Percentiles rank a stretch among this genome's conserved stretches.
phyloP scores from a whole-genome alignment of 106 monocot genomes.

The Dioscorea zingiberensis region DNA sequence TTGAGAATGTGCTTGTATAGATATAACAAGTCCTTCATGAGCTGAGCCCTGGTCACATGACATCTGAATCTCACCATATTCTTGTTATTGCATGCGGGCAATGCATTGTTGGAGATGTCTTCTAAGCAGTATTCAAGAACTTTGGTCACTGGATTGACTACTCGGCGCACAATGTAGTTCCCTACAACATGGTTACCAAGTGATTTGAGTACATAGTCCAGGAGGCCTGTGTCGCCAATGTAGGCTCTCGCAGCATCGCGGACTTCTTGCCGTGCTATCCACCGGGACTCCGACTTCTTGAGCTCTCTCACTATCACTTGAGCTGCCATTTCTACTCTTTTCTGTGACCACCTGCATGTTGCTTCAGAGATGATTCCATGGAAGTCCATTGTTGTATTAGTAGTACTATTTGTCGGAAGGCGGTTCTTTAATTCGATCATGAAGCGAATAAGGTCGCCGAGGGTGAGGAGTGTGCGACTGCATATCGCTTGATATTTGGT shows the following conservation, averaged over 20 bases:
- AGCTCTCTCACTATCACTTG: conserved; percentile 75
- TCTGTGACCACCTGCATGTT: conserved; percentile 74
- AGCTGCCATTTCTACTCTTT: conserved; percentile 83
- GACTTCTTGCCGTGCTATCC: conserved; percentile 89
- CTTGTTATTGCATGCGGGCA: conserved; percentile 7
- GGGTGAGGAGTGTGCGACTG: conserved; percentile 25
- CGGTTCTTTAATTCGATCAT: conserved; percentile 55
- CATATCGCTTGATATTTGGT: conserved; percentile 59
- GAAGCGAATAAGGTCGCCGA: conserved; percentile 64
- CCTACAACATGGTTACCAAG: conserved; percentile 73
- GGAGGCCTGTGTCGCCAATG: conserved; percentile 80
- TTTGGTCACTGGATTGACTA: conserved; percentile 90
- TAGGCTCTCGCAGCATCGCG: conserved; percentile 65
- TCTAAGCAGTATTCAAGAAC: conserved; percentile 89
- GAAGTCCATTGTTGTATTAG: conserved; percentile 41
- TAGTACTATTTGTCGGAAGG: conserved; percentile 33
- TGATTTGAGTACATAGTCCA: conserved; percentile 82
- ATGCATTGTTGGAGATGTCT: conserved; percentile 32
- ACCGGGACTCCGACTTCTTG: conserved; percentile 38
- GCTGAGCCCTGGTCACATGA: conserved; percentile 39
- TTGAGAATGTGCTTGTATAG: conserved; percentile 57
- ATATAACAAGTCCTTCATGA: conserved; percentile 50
- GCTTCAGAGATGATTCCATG: conserved; percentile 39
- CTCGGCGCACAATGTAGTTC: conserved; percentile 65
- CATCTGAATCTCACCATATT: conserved; percentile 13